These are phyloP conservation scores for Caryopteris hybrid DNA, from an alignment of 305 asterid genomes.

Conservation along the genomic window DNA sequence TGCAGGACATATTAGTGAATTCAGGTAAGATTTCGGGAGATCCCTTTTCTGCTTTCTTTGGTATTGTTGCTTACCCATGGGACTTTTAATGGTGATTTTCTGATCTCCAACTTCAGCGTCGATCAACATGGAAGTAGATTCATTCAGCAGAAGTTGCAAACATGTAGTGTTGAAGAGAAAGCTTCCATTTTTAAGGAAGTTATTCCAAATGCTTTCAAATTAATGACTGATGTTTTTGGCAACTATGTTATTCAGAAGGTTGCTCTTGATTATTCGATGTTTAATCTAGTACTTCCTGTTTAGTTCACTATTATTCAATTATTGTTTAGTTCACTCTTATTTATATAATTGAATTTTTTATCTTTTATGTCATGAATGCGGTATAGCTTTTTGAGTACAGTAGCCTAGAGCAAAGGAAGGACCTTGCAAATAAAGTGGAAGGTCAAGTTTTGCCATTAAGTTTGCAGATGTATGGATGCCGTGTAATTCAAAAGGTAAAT, in stretches of 20 bases:
- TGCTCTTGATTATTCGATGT: not conserved
- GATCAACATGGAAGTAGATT: conserved; percentile 95
- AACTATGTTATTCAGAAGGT: conserved; percentile 94
- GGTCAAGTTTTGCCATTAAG: conserved; percentile 69
- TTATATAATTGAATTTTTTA: not conserved
- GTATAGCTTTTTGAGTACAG: conserved; percentile 84
- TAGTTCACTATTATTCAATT: too few species aligned
- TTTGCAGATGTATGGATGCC: conserved; percentile 93
- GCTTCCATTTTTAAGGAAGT: conserved; percentile 65
- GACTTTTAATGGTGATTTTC: not conserved
- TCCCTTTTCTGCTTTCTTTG: not conserved
- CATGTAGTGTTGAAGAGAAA: conserved; percentile 69
- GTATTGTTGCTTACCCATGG: not conserved
- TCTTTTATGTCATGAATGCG: conserved; percentile 10
- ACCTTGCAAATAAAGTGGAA: conserved; percentile 66
- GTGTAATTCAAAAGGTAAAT: conserved; percentile 85
- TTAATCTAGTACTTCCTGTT: not conserved
- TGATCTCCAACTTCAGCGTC: conserved; percentile 35
- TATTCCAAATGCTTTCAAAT: conserved; percentile 64
- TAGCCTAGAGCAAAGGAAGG: conserved; percentile 67
- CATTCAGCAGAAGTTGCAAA: conserved; percentile 84
- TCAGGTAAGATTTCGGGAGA: conserved; percentile 40
- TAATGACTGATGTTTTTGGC: conserved; percentile 85
- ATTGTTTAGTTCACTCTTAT: too few species aligned
- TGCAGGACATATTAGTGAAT: conserved; percentile 60